These are phyloP conservation scores for Chaetomiaceae sp. DNA, from an alignment of 2,329 filamentous ascomycete species.

Conservation along the genomic window DNA sequence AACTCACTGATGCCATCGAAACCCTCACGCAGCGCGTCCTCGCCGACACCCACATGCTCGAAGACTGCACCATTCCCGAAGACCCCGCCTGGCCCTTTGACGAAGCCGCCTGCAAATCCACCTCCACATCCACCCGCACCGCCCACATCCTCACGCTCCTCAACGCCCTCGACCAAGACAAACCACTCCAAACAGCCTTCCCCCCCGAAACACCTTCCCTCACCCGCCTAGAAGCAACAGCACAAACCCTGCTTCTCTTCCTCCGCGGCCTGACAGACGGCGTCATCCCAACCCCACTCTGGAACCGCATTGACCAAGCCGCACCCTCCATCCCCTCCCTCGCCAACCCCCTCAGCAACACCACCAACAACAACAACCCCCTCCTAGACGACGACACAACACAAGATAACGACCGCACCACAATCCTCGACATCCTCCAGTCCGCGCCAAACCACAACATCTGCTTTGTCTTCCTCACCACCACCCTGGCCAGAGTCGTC, in stretches of 20 bases:
- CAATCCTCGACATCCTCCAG: conserved; percentile 68
- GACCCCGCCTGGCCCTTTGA: conserved; percentile 60
- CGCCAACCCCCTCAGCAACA: too few relatives aligned
- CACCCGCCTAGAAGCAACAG: conserved; percentile 68
- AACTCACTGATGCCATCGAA: conserved; percentile 75
- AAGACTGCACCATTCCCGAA: conserved; percentile 46
- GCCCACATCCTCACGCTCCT: conserved; percentile 38
- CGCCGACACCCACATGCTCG: conserved; percentile 59
- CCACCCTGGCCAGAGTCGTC: conserved; percentile 59
- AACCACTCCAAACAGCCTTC: conserved; percentile 56
- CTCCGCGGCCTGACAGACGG: conserved; percentile 72
- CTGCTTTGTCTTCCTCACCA: conserved; percentile 79
- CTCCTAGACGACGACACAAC: conserved; percentile 6
- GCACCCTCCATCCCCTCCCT: conserved; percentile 23
- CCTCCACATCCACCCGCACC: conserved; percentile 28
- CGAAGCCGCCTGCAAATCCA: conserved; percentile 31
- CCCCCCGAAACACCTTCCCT: conserved; percentile 57
- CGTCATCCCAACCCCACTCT: conserved; percentile 65
- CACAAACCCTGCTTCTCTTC: conserved; percentile 69
- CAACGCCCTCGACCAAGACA: conserved; percentile 69
- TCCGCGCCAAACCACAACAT: conserved; percentile 75
- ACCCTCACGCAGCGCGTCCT: conserved; percentile 50
- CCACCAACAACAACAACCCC: not conserved
- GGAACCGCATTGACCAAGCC: conserved; percentile 61
- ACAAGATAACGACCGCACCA: conserved; percentile 43